Evolutionary conservation across 2,329 filamentous ascomycete species (phyloP).

Genomic region (Phialemonium atrogriseum): DNA sequence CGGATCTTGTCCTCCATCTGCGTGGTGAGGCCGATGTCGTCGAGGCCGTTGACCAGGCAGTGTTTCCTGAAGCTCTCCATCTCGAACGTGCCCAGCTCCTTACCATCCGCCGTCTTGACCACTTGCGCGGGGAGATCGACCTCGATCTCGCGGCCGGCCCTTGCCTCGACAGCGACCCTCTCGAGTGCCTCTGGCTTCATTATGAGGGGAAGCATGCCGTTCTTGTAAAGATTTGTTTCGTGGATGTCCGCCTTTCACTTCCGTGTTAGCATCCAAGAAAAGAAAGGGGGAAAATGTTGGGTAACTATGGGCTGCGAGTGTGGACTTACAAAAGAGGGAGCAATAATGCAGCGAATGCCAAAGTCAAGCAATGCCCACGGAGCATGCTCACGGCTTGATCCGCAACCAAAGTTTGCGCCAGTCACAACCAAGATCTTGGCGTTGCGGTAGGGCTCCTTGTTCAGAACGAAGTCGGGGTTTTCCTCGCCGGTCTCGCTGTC

Average conservation of each 20-base stretch:
- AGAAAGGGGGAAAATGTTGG: too few species aligned
- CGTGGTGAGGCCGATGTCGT: slow-evolving; percentile 93
- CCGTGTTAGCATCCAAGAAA: slow-evolving; percentile 38
- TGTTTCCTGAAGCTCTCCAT: slow-evolving; percentile 93
- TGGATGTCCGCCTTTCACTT: slow-evolving; percentile 97
- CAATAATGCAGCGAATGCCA: slow-evolving; percentile 89
- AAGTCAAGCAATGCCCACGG: slow-evolving; percentile 97
- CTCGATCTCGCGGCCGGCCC: slow-evolving; percentile 75
- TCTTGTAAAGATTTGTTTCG: slow-evolving; percentile 99
- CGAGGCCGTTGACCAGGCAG: slow-evolving; percentile 85
- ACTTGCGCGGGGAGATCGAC: slow-evolving; percentile 80
- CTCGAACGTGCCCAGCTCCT: slow-evolving; percentile 69
- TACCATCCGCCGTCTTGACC: slow-evolving; percentile 68
- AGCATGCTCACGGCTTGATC: slow-evolving; percentile 86
- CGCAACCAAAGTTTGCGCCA: slow-evolving; percentile 92
- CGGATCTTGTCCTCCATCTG: slow-evolving; percentile 85
- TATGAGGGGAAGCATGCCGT: slow-evolving; percentile 88
- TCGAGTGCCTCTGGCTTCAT: slow-evolving; percentile 63
- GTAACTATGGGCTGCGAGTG: too few species aligned
- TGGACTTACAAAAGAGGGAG: slow-evolving; percentile 59
- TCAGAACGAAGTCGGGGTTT: slow-evolving; percentile 78
- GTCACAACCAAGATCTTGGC: slow-evolving; percentile 88
- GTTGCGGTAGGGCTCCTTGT: slow-evolving; percentile 75
- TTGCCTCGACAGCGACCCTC: slow-evolving; percentile 67
- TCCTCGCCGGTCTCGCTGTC: slow-evolving; percentile 64